Percentiles rank a stretch among this genome's conserved stretches.
Evolutionary conservation across 306 rosid genomes (phyloP).

Genomic region (Fragaria vesca): DNA sequence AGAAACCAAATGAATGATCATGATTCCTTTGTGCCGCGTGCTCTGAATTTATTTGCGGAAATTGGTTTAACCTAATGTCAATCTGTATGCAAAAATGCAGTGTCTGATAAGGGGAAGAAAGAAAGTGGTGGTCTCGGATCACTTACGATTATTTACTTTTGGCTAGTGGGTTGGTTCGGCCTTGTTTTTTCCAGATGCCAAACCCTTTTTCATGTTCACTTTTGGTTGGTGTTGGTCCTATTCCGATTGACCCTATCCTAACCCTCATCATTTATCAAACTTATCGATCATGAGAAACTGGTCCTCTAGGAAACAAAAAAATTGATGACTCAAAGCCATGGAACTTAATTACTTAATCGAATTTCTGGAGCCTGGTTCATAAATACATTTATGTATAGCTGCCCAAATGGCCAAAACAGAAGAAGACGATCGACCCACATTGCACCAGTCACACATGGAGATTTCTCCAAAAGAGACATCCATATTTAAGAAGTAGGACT

Average conservation of each 20-base stretch:
- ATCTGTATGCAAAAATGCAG: background rate
- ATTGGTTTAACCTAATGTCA: background rate
- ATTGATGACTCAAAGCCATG: background rate
- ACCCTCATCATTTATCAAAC: background rate
- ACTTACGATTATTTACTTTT: background rate
- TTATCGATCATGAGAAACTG: conserved; percentile 1
- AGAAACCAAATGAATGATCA: background rate
- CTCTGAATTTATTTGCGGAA: background rate
- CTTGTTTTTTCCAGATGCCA: conserved; percentile 5
- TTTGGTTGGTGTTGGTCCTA: background rate
- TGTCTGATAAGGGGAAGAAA: background rate
- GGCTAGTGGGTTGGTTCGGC: background rate
- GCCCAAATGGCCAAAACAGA: background rate
- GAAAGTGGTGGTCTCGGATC: background rate
- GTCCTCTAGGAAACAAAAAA: background rate
- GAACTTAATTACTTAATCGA: background rate
- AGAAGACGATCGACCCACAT: background rate
- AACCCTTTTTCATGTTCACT: background rate
- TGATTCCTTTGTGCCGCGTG: background rate
- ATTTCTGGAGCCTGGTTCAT: background rate
- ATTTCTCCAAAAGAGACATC: background rate
- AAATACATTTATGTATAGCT: background rate
- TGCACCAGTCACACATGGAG: background rate
- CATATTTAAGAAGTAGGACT: background rate
- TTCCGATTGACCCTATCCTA: background rate